A percentile compares a stretch with the other conserved stretches of the same genome.
These are phyloP conservation scores for Teratosphaeria pseudoeucalypti DNA, from an alignment of 2,329 filamentous ascomycete species.

Conservation along the genomic window DNA sequence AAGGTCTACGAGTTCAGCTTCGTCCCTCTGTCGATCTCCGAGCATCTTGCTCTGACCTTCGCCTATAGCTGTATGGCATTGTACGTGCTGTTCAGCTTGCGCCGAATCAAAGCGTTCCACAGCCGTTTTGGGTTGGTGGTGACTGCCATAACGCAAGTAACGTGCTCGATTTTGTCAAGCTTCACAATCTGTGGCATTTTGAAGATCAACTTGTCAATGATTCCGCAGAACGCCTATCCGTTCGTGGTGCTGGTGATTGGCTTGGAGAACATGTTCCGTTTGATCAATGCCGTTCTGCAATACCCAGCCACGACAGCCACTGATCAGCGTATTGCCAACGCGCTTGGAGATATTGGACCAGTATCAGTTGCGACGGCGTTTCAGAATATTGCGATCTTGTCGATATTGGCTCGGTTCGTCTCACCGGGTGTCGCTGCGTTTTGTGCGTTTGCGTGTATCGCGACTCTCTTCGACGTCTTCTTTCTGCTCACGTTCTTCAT, in stretches of 20 bases:
- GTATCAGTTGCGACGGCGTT: conserved; percentile 56
- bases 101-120: conserved; percentile 63
- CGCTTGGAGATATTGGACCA: conserved; percentile 62
- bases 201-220: conserved; percentile 63
- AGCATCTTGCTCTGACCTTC: conserved; percentile 52
- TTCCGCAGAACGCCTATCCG: conserved; percentile 65
- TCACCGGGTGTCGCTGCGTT: conserved; percentile 63
- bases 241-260: conserved; percentile 68
- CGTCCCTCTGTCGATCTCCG: conserved; percentile 57
- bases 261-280: conserved; percentile 61
- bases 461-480: conserved; percentile 65
- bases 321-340: conserved; percentile 59
- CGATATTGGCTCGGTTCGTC: conserved; percentile 54
- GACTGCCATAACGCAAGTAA: conserved; percentile 55
- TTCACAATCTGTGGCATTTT: conserved; percentile 70
- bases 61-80: conserved; percentile 54
- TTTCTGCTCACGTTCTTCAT: conserved; percentile 73
- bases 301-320: conserved; percentile 60
- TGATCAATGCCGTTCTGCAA: conserved; percentile 67
- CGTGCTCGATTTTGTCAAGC: conserved; percentile 64
- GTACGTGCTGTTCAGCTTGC: conserved; percentile 58
- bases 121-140: conserved; percentile 62
- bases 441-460: conserved; percentile 65
- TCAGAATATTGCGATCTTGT: conserved; percentile 60
- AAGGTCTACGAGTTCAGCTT: conserved; percentile 72